Evolutionary conservation across 2,329 filamentous ascomycete species (phyloP), one percentile per base, ranked within the genome.

Genomic region (Alternaria longipes): DNA sequence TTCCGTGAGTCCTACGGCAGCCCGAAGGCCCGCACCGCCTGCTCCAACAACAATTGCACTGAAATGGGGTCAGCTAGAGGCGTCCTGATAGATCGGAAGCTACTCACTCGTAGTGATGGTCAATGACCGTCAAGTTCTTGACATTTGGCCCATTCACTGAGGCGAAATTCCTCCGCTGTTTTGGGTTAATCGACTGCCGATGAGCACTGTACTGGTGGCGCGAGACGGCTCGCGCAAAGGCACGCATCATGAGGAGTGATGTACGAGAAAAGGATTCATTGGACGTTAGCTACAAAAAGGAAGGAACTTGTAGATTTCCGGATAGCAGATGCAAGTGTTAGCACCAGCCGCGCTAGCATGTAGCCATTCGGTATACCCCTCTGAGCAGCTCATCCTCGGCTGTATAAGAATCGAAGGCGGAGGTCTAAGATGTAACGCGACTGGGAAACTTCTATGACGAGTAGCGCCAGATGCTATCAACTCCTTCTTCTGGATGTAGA

Each of bases 1-100:
- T 79, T 89, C 87, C 32, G 87, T 86, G 42, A 90, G 81, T 68
- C 87, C 87, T 69, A 89, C 87, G 60, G 87, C 87, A 53, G 87
- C 87, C 71, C 87, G 83, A 41, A 90, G 80, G 73, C 87, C 87
- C 63, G 87, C 86, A 72, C 87, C 87, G 64, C 87, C 87, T 63
- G 87, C 87, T 44, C 81, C 80, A 20, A 82, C 76, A 14, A 82
- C 81, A 36, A 82, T 80, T 24, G 80, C 80, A 71, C 76, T 77
- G 46, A n/a, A 8, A 2, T 0, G 20, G 34, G 1, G 54, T 70
- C 46, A 70, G 59, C 20, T 38, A 34, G 8, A 6, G 20, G 8
- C 28, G 8, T 4, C 9, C n/a, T 8, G 3, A 32, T 36, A 26
- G 4, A 44, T 24, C 18, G 7, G 49, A 8, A 8, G 16, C 1